Conservation (phyloP, 495 filamentous ascomycete genomes). For the Xylaria curta region DNA sequence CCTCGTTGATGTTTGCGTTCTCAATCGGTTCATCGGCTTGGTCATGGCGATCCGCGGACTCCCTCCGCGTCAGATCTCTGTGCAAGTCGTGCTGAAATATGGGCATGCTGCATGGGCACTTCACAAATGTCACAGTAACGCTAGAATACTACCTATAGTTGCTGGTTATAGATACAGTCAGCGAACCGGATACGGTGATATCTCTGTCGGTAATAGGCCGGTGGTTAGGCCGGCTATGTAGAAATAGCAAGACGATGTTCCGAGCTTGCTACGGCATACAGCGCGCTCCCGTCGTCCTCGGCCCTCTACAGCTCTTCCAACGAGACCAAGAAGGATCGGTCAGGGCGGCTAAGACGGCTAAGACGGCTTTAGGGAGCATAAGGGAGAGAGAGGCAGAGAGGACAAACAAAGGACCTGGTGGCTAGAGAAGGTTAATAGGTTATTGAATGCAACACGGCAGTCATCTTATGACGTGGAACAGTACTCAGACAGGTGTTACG, state of each 20-base stretch:
- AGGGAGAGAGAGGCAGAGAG: not conserved
- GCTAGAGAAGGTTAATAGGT: conserved; percentile 9
- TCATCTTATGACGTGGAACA: conserved; percentile 1
- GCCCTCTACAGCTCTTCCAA: not conserved
- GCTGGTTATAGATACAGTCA: conserved; percentile 8
- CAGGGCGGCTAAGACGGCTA: not conserved
- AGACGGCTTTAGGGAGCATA: not conserved
- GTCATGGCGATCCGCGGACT: conserved; percentile 31
- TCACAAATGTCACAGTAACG: conserved; percentile 18
- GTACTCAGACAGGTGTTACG: conserved; percentile 17
- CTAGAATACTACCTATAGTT: conserved; percentile 9
- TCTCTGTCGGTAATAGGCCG: conserved; percentile 7
- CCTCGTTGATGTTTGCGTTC: not conserved
- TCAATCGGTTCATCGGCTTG: not conserved
- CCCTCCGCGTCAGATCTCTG: conserved; percentile 36
- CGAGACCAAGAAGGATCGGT: not conserved
- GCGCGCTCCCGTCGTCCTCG: not conserved
- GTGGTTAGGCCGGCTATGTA: not conserved
- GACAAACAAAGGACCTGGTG: not conserved
- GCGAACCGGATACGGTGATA: not conserved
- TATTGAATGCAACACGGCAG: not conserved
- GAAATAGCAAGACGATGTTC: not conserved
- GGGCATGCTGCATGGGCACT: conserved; percentile 57
- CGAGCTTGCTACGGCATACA: not conserved
- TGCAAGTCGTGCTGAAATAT: conserved; percentile 60